Percentiles rank a stretch among this genome's conserved stretches.
These are phyloP conservation scores for Aspergillus taichungensis DNA, from an alignment of 495 filamentous ascomycete genomes.

Conservation along the genomic window DNA sequence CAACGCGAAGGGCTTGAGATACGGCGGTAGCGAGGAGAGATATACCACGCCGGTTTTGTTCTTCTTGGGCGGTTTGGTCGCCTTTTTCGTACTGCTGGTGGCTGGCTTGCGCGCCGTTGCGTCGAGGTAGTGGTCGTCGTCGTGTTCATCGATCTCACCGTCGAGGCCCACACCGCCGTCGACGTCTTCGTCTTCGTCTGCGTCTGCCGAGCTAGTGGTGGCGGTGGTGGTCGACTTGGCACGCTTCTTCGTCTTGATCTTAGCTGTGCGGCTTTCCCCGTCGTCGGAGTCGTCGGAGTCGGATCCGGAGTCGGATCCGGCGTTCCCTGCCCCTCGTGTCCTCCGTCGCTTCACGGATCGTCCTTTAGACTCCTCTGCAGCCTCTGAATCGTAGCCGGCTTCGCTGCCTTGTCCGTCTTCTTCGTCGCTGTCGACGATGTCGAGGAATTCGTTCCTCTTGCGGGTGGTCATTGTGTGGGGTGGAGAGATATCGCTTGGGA, in stretches of 20 bases:
- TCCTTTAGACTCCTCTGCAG: constrained; percentile 52
- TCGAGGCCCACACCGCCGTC: constrained; percentile 5
- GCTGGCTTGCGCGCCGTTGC: constrained; percentile 5
- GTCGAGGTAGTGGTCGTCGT: constrained; percentile 16
- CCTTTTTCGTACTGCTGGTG: constrained; percentile 7
- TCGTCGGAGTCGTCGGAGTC: too few relatives aligned
- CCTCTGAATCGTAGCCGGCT: constrained; percentile 62
- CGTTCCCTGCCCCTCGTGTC: constrained; percentile 27
- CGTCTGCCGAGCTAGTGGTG: background rate
- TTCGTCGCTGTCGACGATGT: constrained; percentile 57
- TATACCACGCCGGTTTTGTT: constrained; percentile 71
- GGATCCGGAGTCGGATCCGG: too few relatives aligned
- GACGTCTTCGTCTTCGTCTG: constrained; percentile 10
- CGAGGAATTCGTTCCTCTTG: constrained; percentile 69
- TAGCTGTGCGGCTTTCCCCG: too few relatives aligned
- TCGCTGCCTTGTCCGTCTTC: constrained; percentile 51
- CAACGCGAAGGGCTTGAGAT: constrained; percentile 82
- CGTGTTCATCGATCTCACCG: constrained; percentile 6
- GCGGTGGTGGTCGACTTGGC: too few relatives aligned
- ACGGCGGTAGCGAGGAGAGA: constrained; percentile 83
- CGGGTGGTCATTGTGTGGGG: constrained; percentile 48
- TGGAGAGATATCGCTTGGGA: too few relatives aligned
- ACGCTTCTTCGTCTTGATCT: too few relatives aligned
- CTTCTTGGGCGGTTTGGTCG: constrained; percentile 24
- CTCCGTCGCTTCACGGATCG: constrained; percentile 57